Percentiles rank a stretch among this genome's conserved stretches.
These are phyloP conservation scores for Starmerella tilneyi DNA, from an alignment of 805 yeast genomes.

Conservation along the genomic window DNA sequence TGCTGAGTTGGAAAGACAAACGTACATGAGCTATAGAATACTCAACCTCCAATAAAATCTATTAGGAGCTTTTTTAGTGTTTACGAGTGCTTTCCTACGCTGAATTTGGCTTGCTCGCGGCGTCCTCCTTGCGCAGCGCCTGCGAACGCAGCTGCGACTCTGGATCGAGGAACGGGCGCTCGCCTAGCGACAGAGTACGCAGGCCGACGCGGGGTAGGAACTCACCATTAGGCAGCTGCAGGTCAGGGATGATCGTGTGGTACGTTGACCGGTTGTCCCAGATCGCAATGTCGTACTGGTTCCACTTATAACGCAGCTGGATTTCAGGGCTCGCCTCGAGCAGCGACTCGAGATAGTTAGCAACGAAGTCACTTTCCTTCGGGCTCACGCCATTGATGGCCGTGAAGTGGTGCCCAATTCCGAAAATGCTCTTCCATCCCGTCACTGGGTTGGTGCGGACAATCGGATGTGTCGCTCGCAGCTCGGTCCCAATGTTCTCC, in stretches of 20 bases:
- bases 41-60: no score
- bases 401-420: slow-evolving; percentile 42
- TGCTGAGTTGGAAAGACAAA: no score
- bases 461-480: slow-evolving; percentile 45
- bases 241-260: slow-evolving; percentile 44
- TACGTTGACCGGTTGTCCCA: slow-evolving; percentile 47
- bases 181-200: slow-evolving; percentile 45
- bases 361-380: slow-evolving; percentile 54
- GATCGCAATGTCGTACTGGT: slow-evolving; percentile 37
- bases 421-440: slow-evolving; percentile 44
- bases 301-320: slow-evolving; percentile 43
- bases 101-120: no score
- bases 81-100: no score
- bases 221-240: slow-evolving; percentile 9
- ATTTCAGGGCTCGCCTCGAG: slow-evolving; percentile 28
- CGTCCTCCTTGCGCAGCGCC: neutral
- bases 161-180: slow-evolving; percentile 42
- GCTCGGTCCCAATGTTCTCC: slow-evolving; percentile 27
- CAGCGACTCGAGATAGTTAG: slow-evolving; percentile 42
- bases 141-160: slow-evolving; percentile 18
- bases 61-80: no score
- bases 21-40: no score
- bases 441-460: slow-evolving; percentile 56
- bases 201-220: slow-evolving; percentile 35
- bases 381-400: slow-evolving; percentile 60